Base-by-base conservation (phyloP, 1,284 basidiomycete species). In the Cryptococcus deneoformans region DNA sequence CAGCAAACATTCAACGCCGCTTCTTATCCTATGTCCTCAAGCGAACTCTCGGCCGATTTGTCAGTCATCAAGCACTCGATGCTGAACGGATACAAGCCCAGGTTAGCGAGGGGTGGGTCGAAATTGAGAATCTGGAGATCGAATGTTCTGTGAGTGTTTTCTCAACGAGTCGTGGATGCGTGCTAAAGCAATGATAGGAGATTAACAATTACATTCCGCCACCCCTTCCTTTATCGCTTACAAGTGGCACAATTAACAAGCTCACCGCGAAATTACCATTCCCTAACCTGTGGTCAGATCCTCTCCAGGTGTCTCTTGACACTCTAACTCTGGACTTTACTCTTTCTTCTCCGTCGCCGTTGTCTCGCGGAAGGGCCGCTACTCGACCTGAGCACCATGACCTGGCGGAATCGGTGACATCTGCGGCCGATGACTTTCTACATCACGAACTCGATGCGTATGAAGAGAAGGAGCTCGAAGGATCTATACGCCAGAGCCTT, bases 1-100 rank as follows among this genome's bases (percentile, higher is more conserved):
- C 94, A 6, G 84, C 89, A 5, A 84, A 85, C 62, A 87, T 98
- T 46, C 93, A 97, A 79, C 83, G 87, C 53, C 85, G 90, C 52
- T 92, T 98, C 77, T 82, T 97, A 36, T 91, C 91, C 2, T 97
- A 92, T 75, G 80, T 92, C 48, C 82, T 98, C 61, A 89, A 87
- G 79, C 86, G 87, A 62, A 83, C 86, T 2, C 80, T 97, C 0
- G 94, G 94, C 2, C 87, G 89, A 69, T 83, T 96, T 61, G 83
- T 97, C 61, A 87, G 88, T 69, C 89, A 89, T 29, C 91, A 90
- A 10, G 90, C 93, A 67, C 84, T 97, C 58, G 90, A 96, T 76
- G 81, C 85, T 51, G 84, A 87, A 57, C 86, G 92, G 75, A 88
- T 97, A 69, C 92, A 96, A 68, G 90, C 92, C 29, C 92, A 95